A percentile compares a stretch with the other conserved stretches of the same genome.
Evolutionary conservation across 164 flowering plant genomes (phyloP).

Genomic region (Stephania yunnanensis): DNA sequence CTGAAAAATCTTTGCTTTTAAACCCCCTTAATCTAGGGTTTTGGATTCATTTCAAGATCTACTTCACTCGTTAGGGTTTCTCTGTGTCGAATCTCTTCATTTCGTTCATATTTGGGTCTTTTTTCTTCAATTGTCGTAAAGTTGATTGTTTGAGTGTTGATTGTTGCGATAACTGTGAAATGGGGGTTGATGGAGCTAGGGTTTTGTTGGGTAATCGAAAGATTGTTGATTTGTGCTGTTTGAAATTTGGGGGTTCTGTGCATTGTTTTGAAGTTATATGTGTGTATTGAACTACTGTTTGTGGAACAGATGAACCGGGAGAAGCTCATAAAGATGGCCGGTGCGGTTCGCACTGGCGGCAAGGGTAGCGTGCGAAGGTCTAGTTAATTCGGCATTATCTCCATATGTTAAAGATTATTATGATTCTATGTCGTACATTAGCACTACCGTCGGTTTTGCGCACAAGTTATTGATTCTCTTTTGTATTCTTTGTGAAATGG

Average conservation of each 20-base stretch:
- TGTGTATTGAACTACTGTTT: not conserved
- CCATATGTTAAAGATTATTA: too few relatives aligned
- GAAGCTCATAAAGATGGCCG: conserved; percentile 54
- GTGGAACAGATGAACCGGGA: conserved; percentile 47
- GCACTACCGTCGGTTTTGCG: too few relatives aligned
- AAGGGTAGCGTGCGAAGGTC: conserved; percentile 60
- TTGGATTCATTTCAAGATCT: not conserved
- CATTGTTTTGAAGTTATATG: not conserved
- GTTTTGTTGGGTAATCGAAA: too few relatives aligned
- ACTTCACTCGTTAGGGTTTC: not conserved
- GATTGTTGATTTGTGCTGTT: too few relatives aligned
- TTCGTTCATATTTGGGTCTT: not conserved
- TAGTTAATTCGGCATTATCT: not conserved
- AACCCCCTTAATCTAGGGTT: not conserved
- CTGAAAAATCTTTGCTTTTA: not conserved
- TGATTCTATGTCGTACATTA: too few relatives aligned
- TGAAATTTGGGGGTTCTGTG: too few relatives aligned
- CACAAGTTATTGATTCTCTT: too few relatives aligned
- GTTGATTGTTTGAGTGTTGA: too few relatives aligned
- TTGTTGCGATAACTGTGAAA: too few relatives aligned
- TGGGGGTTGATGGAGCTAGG: too few relatives aligned
- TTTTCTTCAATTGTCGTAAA: not conserved
- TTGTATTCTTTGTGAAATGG: too few relatives aligned
- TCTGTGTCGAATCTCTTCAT: not conserved
- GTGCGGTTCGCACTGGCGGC: conserved; percentile 58